Conservation (phyloP, 169 alveolate genomes). For the Hammondia hammondi region DNA sequence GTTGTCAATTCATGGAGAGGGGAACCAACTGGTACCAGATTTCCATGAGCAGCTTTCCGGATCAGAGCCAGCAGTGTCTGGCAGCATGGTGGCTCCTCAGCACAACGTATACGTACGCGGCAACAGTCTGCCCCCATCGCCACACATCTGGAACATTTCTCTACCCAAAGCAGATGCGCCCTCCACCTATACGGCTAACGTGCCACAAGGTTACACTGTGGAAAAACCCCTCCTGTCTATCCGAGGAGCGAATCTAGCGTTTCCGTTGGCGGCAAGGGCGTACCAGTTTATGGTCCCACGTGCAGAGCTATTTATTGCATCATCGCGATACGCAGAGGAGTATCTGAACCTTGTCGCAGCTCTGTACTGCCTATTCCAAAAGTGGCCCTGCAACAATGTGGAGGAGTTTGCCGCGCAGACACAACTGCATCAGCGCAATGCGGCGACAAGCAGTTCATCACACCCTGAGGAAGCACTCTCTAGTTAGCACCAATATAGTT, state of each 20-base stretch:
- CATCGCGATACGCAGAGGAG: slow-evolving; percentile 4
- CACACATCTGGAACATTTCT: too few species aligned
- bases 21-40: background rate
- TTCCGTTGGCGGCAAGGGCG: background rate
- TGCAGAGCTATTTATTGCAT: background rate
- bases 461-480: background rate
- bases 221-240: too few species aligned
- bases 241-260: background rate
- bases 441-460: background rate
- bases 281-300: slow-evolving; percentile 4
- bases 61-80: too few species aligned
- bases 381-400: slow-evolving; percentile 16
- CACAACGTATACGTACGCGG: too few species aligned
- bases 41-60: background rate
- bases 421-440: background rate
- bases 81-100: too few species aligned
- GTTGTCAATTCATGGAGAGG: background rate
- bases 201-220: too few species aligned
- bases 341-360: background rate
- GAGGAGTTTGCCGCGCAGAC: slow-evolving; percentile 6
- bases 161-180: too few species aligned
- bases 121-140: too few species aligned
- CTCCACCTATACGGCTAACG: too few species aligned
- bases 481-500: background rate
- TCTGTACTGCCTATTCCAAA: slow-evolving; percentile 5